These are phyloP conservation scores for Papiliotrema terrestris DNA, from an alignment of 1,284 basidiomycete genomes.

Conservation along the genomic window DNA sequence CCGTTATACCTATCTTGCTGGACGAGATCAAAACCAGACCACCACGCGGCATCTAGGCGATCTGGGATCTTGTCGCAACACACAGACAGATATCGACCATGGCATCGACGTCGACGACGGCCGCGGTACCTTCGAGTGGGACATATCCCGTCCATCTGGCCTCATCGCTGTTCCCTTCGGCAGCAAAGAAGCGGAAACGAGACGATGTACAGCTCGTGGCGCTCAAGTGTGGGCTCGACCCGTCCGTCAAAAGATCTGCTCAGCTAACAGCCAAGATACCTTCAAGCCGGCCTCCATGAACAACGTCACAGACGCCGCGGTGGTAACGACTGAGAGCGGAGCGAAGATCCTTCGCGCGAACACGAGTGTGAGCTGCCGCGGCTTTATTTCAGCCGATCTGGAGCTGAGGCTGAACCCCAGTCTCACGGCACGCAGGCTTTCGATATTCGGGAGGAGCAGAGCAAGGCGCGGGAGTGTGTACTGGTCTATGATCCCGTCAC, in stretches of 20 bases:
- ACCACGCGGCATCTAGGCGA: no score
- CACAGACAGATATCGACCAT: no score
- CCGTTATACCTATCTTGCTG: no score
- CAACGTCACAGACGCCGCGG: slow-evolving; percentile 3
- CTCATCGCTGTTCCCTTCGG: slow-evolving; percentile 1
- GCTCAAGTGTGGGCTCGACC: slow-evolving; percentile 18
- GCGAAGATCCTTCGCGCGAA: slow-evolving; percentile 13
- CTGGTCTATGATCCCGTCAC: slow-evolving; percentile 32
- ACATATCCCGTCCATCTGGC: slow-evolving; percentile 18
- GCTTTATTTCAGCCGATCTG: slow-evolving; percentile 2
- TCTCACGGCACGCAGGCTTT: slow-evolving; percentile 34
- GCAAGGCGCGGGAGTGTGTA: slow-evolving; percentile 40
- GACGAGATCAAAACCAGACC: no score
- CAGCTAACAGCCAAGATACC: slow-evolving; percentile 18
- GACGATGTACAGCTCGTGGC: slow-evolving; percentile 15
- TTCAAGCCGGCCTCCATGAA: slow-evolving; percentile 44
- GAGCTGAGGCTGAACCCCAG: slow-evolving; percentile 8
- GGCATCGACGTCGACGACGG: background rate
- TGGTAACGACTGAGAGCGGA: slow-evolving; percentile 15
- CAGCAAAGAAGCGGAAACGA: slow-evolving; percentile 13
- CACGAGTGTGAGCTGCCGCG: slow-evolving; percentile 8
- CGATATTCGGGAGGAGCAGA: slow-evolving; percentile 34
- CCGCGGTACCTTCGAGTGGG: slow-evolving; percentile 9
- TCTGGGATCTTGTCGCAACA: no score
- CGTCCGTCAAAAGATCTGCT: background rate